Percentiles rank a stretch among this genome's conserved stretches.
These are phyloP conservation scores for Paramecium pentaurelia DNA, from an alignment of 73 alveolate genomes.

Conservation along the genomic window DNA sequence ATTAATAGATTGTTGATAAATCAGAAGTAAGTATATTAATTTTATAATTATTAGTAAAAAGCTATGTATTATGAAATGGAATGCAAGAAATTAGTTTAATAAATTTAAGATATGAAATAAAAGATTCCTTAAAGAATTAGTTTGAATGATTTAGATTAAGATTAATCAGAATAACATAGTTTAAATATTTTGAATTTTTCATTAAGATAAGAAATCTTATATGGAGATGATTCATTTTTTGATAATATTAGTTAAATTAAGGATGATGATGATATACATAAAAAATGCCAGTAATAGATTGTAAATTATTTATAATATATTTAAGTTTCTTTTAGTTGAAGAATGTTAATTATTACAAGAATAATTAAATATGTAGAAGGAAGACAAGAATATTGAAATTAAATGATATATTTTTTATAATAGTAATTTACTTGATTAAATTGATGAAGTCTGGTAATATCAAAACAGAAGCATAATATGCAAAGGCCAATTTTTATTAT, in stretches of 20 bases:
- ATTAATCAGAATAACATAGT: not conserved
- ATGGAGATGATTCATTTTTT: conserved; percentile 32
- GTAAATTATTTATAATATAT: not conserved
- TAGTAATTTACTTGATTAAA: not conserved
- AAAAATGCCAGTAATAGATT: not conserved
- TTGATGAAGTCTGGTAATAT: not conserved
- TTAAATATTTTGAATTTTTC: conserved; percentile 14
- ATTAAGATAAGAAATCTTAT: not conserved
- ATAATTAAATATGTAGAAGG: not conserved
- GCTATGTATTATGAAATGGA: conserved; percentile 21
- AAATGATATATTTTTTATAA: not conserved
- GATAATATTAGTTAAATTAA: not conserved
- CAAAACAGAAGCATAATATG: not conserved
- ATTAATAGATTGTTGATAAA: conserved; percentile 13
- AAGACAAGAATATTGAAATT: not conserved
- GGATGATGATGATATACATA: not conserved
- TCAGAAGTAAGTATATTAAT: conserved; percentile 1
- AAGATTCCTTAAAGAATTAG: not conserved
- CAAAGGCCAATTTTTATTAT: not conserved
- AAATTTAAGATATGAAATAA: not conserved
- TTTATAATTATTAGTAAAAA: not conserved
- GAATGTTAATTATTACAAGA: not conserved
- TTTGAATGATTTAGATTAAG: not conserved
- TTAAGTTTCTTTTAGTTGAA: not conserved
- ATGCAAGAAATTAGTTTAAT: not conserved